phyloP scores from a whole-genome alignment of 768 basidiomycete species.

The Fibroporia radiculosa region DNA sequence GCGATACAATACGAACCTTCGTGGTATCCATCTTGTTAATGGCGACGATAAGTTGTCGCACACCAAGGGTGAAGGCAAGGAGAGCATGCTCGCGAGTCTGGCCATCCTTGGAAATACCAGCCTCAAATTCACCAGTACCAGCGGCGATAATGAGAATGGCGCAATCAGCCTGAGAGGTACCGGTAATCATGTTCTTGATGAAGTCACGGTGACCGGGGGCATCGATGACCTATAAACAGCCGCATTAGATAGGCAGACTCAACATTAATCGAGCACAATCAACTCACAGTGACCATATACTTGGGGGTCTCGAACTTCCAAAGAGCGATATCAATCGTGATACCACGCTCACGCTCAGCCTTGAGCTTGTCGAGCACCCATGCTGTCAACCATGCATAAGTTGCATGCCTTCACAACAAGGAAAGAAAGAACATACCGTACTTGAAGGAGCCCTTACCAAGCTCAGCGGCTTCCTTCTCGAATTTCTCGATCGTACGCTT shows the following conservation, averaged over 20 bases:
- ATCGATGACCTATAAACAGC: constrained; percentile 75
- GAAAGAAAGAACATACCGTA: constrained; percentile 56
- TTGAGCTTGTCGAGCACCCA: constrained; percentile 99
- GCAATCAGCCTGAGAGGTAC: constrained; percentile 99
- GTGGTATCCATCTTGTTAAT: constrained; percentile 99
- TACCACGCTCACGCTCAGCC: constrained; percentile 99
- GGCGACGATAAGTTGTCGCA: constrained; percentile 98
- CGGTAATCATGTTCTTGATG: constrained; percentile 99
- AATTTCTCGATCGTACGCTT: constrained; percentile 99
- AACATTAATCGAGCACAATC: constrained; percentile 4
- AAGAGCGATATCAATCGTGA: constrained; percentile 99
- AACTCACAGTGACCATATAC: constrained; percentile 82
- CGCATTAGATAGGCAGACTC: neutral
- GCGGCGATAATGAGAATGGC: constrained; percentile 99
- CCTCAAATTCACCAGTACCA: constrained; percentile 99
- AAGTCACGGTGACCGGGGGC: constrained; percentile 99
- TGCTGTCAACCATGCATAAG: constrained; percentile 44
- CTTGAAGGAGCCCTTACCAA: constrained; percentile 99
- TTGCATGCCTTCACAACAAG: constrained; percentile 8
- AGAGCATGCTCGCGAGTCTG: constrained; percentile 99
- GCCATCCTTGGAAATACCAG: constrained; percentile 99
- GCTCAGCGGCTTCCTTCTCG: constrained; percentile 99
- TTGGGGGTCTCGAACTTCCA: constrained; percentile 99
- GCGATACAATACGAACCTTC: constrained; percentile 46
- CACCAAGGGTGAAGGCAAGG: constrained; percentile 99